Base-by-base conservation (phyloP, 495 filamentous ascomycete species). In the Penicillium parvum region DNA sequence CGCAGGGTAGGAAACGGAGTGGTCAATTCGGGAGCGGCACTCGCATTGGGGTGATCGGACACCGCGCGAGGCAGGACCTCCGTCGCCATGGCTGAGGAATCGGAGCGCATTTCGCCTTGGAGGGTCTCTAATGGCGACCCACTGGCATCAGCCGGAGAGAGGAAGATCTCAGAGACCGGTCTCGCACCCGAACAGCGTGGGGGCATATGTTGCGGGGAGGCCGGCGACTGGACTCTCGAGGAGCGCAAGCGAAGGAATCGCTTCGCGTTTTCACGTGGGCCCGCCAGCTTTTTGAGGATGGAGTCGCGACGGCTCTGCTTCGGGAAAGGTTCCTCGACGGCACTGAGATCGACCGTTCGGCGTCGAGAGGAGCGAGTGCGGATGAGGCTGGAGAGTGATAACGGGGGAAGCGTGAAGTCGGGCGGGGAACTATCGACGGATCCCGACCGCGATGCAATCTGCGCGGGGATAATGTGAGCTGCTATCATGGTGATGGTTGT, bases 241-340 rank as follows among this genome's bases (percentile, higher is more conserved):
- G 63, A 55, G 37, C 65, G 64, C 46, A 71, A 49, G 55, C 70
- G 70, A 59, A 77, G 64, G 53, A 74, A 55, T 38, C 70, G 70
- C 64, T 71, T 70, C 49, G 71, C 69, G 63, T 68, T 72, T 45
- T 75, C 71, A 40, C 69, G 68, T 55, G 72, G 66, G 18, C 65
- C 61, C 55, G 68, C 69, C 63, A 75, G 58, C 55, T 69, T 74
- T 58, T 43, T 58, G 29, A 72, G 40, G 16, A 71, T 49, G 5
- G 64, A 63, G 22, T 47, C 51, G 40, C 65, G 57, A 26, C 60
- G 64, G 51, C 32, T 44, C 20, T 51, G 50, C 41, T 58, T 63
- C 15, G 65, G 47, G 19, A 56, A 50, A 44, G 57, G 45, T 34
- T 61, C 54, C 35, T 61, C 52, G 33, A 51, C 44, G 27, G 44